phyloP scores from a whole-genome alignment of 1,284 basidiomycete species.

The Ustilago cynodontis region DNA sequence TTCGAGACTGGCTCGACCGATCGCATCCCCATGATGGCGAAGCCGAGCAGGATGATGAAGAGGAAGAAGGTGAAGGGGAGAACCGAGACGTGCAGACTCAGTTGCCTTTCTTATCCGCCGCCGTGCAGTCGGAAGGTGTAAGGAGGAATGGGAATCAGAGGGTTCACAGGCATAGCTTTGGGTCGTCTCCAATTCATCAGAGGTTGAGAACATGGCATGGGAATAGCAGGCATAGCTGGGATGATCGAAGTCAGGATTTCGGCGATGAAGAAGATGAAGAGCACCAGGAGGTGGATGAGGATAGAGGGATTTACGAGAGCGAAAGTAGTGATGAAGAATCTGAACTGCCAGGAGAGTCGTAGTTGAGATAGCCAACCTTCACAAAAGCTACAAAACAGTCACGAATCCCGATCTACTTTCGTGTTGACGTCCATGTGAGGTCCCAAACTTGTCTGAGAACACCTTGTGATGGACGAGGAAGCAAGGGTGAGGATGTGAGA shows the following conservation, averaged over 20 bases:
- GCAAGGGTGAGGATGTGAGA: background rate
- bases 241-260: conserved; percentile 64
- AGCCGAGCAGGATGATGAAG: conserved; percentile 11
- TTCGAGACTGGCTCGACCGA: conserved; percentile 41
- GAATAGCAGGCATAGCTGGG: conserved; percentile 45
- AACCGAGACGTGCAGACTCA: conserved; percentile 11
- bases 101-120: conserved; percentile 27
- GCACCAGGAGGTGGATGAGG: conserved; percentile 11
- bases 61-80: background rate
- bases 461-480: background rate
- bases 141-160: conserved; percentile 1
- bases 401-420: too few relatives aligned
- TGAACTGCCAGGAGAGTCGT: conserved; percentile 6
- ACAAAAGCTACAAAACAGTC: too few relatives aligned
- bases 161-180: conserved; percentile 27
- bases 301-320: conserved; percentile 28
- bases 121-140: conserved; percentile 13
- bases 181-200: conserved; percentile 29
- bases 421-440: too few relatives aligned
- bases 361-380: background rate
- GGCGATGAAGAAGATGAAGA: conserved; percentile 71
- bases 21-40: conserved; percentile 1
- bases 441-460: too few relatives aligned
- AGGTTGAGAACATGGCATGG: conserved; percentile 30
- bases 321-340: conserved; percentile 29